phyloP scores from a whole-genome alignment of 2,329 filamentous ascomycete genomes.

The Fusarium piperis region DNA sequence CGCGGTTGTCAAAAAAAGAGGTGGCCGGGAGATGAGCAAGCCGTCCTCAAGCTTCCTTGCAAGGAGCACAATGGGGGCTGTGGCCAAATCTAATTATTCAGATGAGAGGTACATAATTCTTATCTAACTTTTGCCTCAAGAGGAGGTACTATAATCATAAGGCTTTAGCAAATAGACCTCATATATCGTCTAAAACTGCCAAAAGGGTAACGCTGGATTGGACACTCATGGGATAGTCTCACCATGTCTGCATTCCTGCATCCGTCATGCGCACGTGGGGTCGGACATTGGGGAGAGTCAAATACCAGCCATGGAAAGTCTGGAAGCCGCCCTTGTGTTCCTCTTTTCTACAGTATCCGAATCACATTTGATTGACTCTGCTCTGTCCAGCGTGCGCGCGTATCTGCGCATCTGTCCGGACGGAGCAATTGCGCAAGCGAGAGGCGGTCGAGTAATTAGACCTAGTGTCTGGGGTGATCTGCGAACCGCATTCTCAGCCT shows the following conservation, averaged over 20 bases:
- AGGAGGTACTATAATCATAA: no score
- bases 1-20: slow-evolving; percentile 17
- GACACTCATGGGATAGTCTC: no score
- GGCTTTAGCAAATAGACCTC: no score
- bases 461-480: slow-evolving; percentile 15
- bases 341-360: slow-evolving; percentile 7
- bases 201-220: no score
- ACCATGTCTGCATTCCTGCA: slow-evolving; percentile 27
- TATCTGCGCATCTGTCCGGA: not conserved
- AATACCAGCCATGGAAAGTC: slow-evolving; percentile 32
- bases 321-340: slow-evolving; percentile 17
- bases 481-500: slow-evolving; percentile 23
- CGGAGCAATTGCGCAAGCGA: not conserved
- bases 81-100: no score
- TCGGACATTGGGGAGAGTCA: slow-evolving; percentile 24
- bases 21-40: slow-evolving; percentile 23
- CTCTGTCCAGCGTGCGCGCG: not conserved
- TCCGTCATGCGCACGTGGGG: slow-evolving; percentile 25
- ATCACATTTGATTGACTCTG: not conserved
- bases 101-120: no score
- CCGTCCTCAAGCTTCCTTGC: slow-evolving; percentile 12
- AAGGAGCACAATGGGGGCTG: no score
- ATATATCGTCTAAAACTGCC: no score
- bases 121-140: no score
- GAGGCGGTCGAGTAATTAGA: not conserved